Evolutionary conservation across 805 yeast species (phyloP).

Genomic region (Sporopachydermia quercuum): DNA sequence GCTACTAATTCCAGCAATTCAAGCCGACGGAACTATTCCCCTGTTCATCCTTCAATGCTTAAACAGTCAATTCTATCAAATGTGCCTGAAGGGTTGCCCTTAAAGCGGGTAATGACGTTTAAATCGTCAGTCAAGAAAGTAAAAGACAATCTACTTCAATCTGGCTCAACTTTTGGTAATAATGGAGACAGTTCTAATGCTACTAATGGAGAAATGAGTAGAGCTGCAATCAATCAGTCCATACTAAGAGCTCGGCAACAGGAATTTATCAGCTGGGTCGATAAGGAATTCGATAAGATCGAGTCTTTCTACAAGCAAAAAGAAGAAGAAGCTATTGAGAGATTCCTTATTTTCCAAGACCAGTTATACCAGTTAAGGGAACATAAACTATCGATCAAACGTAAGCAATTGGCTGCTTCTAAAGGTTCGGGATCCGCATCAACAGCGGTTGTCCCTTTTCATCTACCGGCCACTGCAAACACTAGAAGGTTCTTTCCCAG

Average conservation of each 20-base stretch:
- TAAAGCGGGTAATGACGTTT: constrained; percentile 7
- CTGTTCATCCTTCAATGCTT: not conserved
- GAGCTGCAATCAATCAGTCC: constrained; percentile 12
- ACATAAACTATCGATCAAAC: constrained; percentile 23
- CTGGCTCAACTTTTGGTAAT: no score
- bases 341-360: constrained; percentile 48
- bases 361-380: constrained; percentile 53
- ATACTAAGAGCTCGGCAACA: constrained; percentile 12
- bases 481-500: constrained; percentile 12
- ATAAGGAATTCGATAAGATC: constrained; percentile 42
- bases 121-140: constrained; percentile 3
- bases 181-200: no score
- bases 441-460: not conserved
- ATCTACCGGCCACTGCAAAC: constrained; percentile 2
- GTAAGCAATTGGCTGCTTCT: no score
- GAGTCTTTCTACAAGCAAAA: constrained; percentile 43
- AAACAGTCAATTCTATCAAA: constrained; percentile 2
- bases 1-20: not conserved
- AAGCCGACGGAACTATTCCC: not conserved
- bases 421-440: no score
- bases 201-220: constrained; percentile 4
- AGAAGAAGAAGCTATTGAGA: constrained; percentile 43
- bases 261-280: constrained; percentile 55
- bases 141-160: constrained; percentile 2
- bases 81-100: constrained; percentile 13